Conservation (phyloP, 1,139 yeast species). For the Candida sanyaensis region DNA sequence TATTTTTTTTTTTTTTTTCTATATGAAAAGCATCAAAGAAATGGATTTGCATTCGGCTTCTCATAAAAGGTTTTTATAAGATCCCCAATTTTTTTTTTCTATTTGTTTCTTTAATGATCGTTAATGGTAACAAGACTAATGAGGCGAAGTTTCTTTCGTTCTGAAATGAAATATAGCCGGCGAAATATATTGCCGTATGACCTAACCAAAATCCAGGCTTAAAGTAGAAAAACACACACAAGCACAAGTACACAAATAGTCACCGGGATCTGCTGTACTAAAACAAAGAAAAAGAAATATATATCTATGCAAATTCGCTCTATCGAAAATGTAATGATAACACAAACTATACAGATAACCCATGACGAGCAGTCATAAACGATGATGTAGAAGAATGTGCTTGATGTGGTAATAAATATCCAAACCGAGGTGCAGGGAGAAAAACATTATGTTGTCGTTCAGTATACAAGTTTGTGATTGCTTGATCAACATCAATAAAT, state of each 20-base stretch:
- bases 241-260: too few relatives aligned
- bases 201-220: background rate
- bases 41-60: too few relatives aligned
- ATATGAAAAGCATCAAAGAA: too few relatives aligned
- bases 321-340: background rate
- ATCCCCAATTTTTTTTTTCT: too few relatives aligned
- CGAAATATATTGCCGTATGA: background rate
- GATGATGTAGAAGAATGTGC: slow-evolving; percentile 10
- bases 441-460: background rate
- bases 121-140: too few relatives aligned
- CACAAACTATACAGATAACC: slow-evolving; percentile 1
- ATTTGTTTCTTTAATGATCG: too few relatives aligned
- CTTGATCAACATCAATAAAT: slow-evolving; percentile 15
- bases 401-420: slow-evolving; percentile 7
- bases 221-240: too few relatives aligned
- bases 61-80: too few relatives aligned
- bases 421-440: slow-evolving; percentile 5
- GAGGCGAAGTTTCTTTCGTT: too few relatives aligned
- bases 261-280: too few relatives aligned
- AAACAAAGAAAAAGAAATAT: too few relatives aligned
- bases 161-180: too few relatives aligned
- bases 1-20: background rate
- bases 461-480: slow-evolving; percentile 5
- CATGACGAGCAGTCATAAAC: slow-evolving; percentile 11
- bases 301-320: background rate